Percentiles rank a stretch among this genome's conserved stretches.
Conservation (phyloP, 2,329 filamentous ascomycete genomes). For the Colletotrichum lini region DNA sequence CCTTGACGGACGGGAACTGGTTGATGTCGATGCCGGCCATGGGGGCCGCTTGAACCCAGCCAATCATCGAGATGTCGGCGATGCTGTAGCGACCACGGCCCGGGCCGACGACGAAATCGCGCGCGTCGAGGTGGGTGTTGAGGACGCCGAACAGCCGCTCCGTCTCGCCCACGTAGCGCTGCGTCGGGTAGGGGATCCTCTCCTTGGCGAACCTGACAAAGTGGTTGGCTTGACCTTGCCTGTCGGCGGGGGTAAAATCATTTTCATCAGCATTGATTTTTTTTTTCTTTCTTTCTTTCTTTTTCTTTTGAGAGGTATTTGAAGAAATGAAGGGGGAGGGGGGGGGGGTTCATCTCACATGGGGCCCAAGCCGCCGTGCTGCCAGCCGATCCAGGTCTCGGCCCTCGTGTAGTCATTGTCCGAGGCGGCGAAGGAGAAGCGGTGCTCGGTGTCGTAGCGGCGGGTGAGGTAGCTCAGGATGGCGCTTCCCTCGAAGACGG, state of each 20-base stretch:
- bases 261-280: not conserved
- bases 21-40: slow-evolving; percentile 75
- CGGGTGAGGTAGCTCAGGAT: slow-evolving; percentile 82
- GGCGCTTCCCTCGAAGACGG: slow-evolving; percentile 81
- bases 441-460: slow-evolving; percentile 76
- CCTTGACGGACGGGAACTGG: slow-evolving; percentile 75
- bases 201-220: slow-evolving; percentile 79
- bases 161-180: slow-evolving; percentile 83
- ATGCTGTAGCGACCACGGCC: slow-evolving; percentile 71
- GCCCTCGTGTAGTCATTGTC: slow-evolving; percentile 53
- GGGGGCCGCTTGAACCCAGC: slow-evolving; percentile 72
- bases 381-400: slow-evolving; percentile 73
- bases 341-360: slow-evolving; percentile 52
- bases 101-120: slow-evolving; percentile 69
- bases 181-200: slow-evolving; percentile 78
- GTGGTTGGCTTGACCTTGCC: slow-evolving; percentile 84
- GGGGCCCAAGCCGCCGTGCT: slow-evolving; percentile 82
- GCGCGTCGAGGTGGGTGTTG: slow-evolving; percentile 71
- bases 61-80: slow-evolving; percentile 80
- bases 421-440: slow-evolving; percentile 56
- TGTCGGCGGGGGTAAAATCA: slow-evolving; percentile 49
- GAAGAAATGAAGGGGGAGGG: not conserved
- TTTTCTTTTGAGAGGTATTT: not conserved
- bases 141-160: slow-evolving; percentile 81
- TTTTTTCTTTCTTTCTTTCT: no score